Base-by-base conservation (phyloP, 75 land plant species). In the Pinus albicaulis region DNA sequence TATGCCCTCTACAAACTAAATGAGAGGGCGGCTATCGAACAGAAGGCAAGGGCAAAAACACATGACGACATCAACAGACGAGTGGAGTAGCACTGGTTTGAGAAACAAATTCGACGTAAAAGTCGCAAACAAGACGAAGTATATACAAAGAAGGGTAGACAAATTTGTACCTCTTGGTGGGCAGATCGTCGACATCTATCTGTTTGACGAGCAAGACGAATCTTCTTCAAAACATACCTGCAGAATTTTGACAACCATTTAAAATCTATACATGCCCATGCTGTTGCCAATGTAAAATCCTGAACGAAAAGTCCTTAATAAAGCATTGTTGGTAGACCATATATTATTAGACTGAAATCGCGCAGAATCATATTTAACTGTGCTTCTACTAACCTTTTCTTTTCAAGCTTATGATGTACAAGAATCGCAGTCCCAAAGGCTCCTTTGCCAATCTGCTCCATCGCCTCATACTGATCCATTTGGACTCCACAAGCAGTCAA, bases 391-490 rank as follows among this genome's bases (percentile, higher is more conserved):
- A 59, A 96, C 99, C 84, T 93, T 81, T 92, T 96, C 82, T 88
- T 90, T 76, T 95, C 98, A 65, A 74, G 82, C 85, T 96, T 96
- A 78, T 96, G 99, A 66, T 91, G 83, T 70, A 96, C 99, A 58
- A 96, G 98, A 84, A 96, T 88, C 19, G 99, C 98, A 74, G 98
- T 92, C 64, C 99, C 99, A 80, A 96, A 96, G 38, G 99, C 88
- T 13, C 99, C 99, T 65, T 93, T 92, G 71, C 98, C 99, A 77
- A 96, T 96, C 82, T 93, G 99, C 77, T 94, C 99, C 74, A 96
- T 85, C 25, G 94, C 80, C 83, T 96, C 98, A 55, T 96, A 96
- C 53, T 90, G 87, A 77, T 96, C 99, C 99, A 96, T 96, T 78
- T 87, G 31, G 74, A 72, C 11, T 72, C 57, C 74, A 72, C 53